A percentile compares a stretch with the other conserved stretches of the same genome.
These are phyloP conservation scores for Notholithocarpus densiflorus DNA, from an alignment of 306 rosid species.

Conservation along the genomic window DNA sequence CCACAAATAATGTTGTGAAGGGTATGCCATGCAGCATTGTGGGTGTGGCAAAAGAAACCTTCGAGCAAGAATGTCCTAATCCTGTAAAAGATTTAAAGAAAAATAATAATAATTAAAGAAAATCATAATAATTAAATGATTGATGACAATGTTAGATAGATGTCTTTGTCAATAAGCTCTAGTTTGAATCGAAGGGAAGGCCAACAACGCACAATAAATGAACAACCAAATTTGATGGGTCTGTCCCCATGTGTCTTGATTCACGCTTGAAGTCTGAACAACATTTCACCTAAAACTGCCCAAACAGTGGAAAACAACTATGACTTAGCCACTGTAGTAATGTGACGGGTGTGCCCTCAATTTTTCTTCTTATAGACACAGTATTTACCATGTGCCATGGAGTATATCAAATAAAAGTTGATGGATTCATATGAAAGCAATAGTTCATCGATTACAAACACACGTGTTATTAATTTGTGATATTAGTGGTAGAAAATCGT, in stretches of 20 bases:
- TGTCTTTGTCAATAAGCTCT: constrained; percentile 3
- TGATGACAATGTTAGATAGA: background rate
- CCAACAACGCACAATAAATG: constrained; percentile 4
- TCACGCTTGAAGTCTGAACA: background rate
- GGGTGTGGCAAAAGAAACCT: constrained; percentile 96
- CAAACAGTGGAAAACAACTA: background rate
- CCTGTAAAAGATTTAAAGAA: constrained; percentile 31
- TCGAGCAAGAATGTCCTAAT: constrained; percentile 68
- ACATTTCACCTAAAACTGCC: constrained; percentile 13
- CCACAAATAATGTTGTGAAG: constrained; percentile 92
- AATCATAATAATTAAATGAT: no score
- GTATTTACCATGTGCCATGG: no score
- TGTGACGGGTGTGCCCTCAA: no score
- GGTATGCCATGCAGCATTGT: constrained; percentile 98
- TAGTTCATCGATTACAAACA: no score
- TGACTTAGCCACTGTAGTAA: background rate
- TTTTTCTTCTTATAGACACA: no score
- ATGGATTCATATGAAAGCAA: no score
- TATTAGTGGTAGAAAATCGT: no score
- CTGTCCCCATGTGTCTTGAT: constrained; percentile 3
- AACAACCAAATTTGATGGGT: background rate
- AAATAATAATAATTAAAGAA: background rate
- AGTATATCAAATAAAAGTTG: no score
- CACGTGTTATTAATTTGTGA: no score
- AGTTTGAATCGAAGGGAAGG: background rate